phyloP scores from a whole-genome alignment of 805 yeast species.

The Zygosaccharomyces siamensis region DNA sequence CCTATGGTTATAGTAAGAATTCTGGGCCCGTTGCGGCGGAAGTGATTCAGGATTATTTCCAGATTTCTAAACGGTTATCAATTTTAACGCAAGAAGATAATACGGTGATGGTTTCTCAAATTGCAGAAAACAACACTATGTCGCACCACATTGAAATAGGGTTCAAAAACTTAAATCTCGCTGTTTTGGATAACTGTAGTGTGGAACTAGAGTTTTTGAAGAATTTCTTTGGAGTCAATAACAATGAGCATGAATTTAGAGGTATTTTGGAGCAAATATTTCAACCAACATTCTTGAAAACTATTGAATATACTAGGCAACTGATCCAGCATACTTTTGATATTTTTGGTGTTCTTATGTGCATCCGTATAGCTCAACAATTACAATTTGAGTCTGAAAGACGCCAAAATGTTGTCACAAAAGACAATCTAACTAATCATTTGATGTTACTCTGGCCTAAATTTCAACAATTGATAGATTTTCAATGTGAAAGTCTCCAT shows the following conservation, averaged over 20 bases:
- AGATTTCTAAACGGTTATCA: slow-evolving; percentile 55
- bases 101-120: slow-evolving; percentile 72
- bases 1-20: slow-evolving; percentile 18
- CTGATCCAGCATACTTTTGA: slow-evolving; percentile 49
- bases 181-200: slow-evolving; percentile 68
- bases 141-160: slow-evolving; percentile 68
- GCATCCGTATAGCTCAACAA: slow-evolving; percentile 65
- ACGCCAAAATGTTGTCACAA: slow-evolving; percentile 60
- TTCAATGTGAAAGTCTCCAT: slow-evolving; percentile 69
- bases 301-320: slow-evolving; percentile 45
- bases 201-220: slow-evolving; percentile 71
- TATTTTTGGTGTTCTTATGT: slow-evolving; percentile 69
- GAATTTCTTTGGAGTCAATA: slow-evolving; percentile 57
- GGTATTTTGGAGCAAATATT: slow-evolving; percentile 48
- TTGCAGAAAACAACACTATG: slow-evolving; percentile 71
- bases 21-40: slow-evolving; percentile 20
- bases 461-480: slow-evolving; percentile 70
- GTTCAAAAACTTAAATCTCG: slow-evolving; percentile 65
- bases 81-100: slow-evolving; percentile 51
- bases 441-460: slow-evolving; percentile 78
- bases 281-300: slow-evolving; percentile 47
- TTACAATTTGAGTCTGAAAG: slow-evolving; percentile 63
- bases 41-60: slow-evolving; percentile 49
- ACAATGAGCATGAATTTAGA: slow-evolving; percentile 41
- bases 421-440: slow-evolving; percentile 63